Evolutionary conservation across 306 rosid species (phyloP), one percentile per base, ranked within the genome.

Genomic region (Begonia loranthoides): DNA sequence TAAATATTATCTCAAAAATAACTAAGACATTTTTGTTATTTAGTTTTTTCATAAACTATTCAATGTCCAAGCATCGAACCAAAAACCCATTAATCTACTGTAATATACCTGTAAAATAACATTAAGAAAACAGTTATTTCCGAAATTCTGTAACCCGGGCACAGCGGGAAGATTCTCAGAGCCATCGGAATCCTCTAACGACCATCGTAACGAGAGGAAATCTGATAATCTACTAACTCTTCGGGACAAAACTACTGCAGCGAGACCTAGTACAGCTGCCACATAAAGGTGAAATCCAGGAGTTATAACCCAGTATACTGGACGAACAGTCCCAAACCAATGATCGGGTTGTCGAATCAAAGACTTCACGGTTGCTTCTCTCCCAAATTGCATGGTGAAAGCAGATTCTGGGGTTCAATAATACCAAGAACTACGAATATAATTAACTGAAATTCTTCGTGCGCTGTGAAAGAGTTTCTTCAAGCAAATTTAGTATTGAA

Each of bases 91-190:
- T 9, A 7, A 17, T 13, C 45, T 47, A 60, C 21, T 56, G 57
- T 13, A 49, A 57, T 9, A 52, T 52, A 89, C 93, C 95, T 89
- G 95, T 58, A 90, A 70, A 76, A 90, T 76, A 8, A 85, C 95
- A 62, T 90, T 82, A 36, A 90, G 79, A 49, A 79, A 90, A 22
- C 95, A 90, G 74, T 85, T 90, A 57, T 80, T 90, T 13, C 67
- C 78, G 15, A 85, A 83, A 54, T 90, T 90, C 17, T 76, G 87
- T 73, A 90, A 73, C 2, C 97, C 95, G 3, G 95, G 94, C 13
- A 85, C 68, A 43, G 58, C 57, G 10, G 48, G 38, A 41, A 61
- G 48, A 5, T 71, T 70, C 61, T 71, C 57, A 4, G 49, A 15
- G 49, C 44, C 34, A 65, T 38, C 40, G 21, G 60, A 21, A 17